phyloP scores from a whole-genome alignment of 768 basidiomycete genomes.

The Amanita fuliginea region DNA sequence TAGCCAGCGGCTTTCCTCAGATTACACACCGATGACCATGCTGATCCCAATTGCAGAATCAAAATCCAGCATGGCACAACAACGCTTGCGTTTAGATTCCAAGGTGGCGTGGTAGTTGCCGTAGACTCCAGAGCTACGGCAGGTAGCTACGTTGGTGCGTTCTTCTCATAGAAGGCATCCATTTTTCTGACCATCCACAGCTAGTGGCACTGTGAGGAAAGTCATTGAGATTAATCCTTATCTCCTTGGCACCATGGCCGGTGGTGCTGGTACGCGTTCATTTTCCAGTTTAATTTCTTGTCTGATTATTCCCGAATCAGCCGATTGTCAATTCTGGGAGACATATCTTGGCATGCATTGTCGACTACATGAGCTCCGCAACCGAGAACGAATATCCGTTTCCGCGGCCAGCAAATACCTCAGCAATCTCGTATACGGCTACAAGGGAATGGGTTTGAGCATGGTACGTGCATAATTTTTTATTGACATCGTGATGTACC shows the following conservation, averaged over 20 bases:
- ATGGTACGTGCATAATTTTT: slow-evolving; percentile 54
- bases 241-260: slow-evolving; percentile 98
- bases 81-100: slow-evolving; percentile 92
- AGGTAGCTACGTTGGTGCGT: slow-evolving; percentile 89
- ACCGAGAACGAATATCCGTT: slow-evolving; percentile 94
- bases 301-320: slow-evolving; percentile 23
- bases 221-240: slow-evolving; percentile 99
- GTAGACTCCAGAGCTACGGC: slow-evolving; percentile 98
- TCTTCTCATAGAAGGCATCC: neutral
- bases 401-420: slow-evolving; percentile 99
- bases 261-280: slow-evolving; percentile 69
- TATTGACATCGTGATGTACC: slow-evolving; percentile 1
- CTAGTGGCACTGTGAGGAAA: slow-evolving; percentile 96
- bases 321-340: slow-evolving; percentile 97
- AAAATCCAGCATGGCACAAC: slow-evolving; percentile 99
- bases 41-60: slow-evolving; percentile 89
- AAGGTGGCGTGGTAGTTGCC: slow-evolving; percentile 97
- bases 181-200: slow-evolving; percentile 27
- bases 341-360: slow-evolving; percentile 98
- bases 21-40: slow-evolving; percentile 91
- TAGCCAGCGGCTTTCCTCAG: slow-evolving; percentile 88
- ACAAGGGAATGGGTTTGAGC: slow-evolving; percentile 98
- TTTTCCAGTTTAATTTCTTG: slow-evolving; percentile 1
- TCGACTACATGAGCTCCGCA: slow-evolving; percentile 91
- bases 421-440: slow-evolving; percentile 92